Base-by-base conservation (phyloP, 257 asterid genomes). In the Petunia secreta region DNA sequence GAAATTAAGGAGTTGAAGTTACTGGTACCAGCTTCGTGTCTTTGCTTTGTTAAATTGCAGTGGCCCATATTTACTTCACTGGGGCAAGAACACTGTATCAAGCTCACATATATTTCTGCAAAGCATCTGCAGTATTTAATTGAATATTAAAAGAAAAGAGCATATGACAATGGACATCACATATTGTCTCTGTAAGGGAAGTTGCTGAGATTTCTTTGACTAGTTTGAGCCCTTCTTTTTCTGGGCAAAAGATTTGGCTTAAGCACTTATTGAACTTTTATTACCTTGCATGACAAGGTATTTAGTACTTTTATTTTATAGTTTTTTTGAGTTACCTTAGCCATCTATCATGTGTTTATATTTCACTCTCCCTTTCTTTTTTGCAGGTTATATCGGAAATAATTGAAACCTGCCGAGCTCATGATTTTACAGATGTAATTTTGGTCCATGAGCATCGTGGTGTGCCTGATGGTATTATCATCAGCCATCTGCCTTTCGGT, bases 401-500 rank as follows among this genome's bases (percentile, higher is more conserved):
- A 75, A 89, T 95, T 78, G 98, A 95, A 84, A 93, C 97, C 52
- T 90, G 97, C 85, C 83, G 94, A 75, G 83, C 97, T 59, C 98
- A 95, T 88, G 99, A 93, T 80, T 95, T 91, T 80, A 90, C 97
- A 0, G 99, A 95, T 87, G 98, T 93, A 63, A 89, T 95, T 80
- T 86, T 94, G 83, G 97, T 93, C 81, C 98, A 92, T 78, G 98
- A 95, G 84, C 94, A 91, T 83, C 99, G 98, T 63, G 99, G 99
- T 50, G 94, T 93, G 71, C 99, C 99, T 37, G 97, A 92, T 87
- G 96, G 97, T 63, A 71, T 95, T 78, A 88, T 89, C 80, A 89
- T 95, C 87, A 91, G 95, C 87, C 99, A 95, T 91, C 87, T 95
- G 69, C 99, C 99, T 81, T 92, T 87, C 78, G 99, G 99, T 14